phyloP scores from a whole-genome alignment of 2,329 filamentous ascomycete genomes.

The Colletotrichum navitas region DNA sequence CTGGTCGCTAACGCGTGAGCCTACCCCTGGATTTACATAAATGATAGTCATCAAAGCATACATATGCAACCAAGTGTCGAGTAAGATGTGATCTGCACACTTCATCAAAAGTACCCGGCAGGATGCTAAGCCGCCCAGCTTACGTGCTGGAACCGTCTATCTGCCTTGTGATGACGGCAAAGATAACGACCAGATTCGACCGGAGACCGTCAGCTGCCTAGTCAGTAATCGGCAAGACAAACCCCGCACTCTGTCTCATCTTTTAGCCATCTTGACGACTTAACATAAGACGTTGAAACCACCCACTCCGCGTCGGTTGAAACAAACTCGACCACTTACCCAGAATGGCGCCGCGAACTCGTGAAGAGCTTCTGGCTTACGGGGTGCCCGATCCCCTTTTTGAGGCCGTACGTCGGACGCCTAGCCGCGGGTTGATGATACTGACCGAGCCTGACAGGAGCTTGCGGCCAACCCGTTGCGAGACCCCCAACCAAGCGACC shows the following conservation, averaged over 20 bases:
- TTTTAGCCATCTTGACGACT: neutral
- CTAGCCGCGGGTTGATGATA: neutral
- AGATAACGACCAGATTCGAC: neutral
- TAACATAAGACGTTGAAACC: too few relatives aligned
- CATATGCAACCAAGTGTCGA: neutral
- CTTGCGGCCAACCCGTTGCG: slow-evolving; percentile 18
- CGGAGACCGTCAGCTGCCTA: neutral
- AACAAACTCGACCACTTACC: neutral
- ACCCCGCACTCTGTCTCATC: neutral
- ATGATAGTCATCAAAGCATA: neutral
- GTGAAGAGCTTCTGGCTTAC: slow-evolving; percentile 24
- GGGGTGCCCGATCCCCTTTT: slow-evolving; percentile 20
- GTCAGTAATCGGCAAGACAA: neutral
- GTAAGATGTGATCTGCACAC: neutral
- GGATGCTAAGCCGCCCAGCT: neutral
- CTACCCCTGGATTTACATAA: neutral
- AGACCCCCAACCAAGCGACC: slow-evolving; percentile 15
- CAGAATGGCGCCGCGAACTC: slow-evolving; percentile 11
- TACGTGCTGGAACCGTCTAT: neutral
- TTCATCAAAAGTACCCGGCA: neutral
- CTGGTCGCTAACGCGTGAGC: neutral
- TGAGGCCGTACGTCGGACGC: slow-evolving; percentile 14
- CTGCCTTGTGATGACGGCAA: neutral
- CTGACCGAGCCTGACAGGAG: slow-evolving; percentile 15
- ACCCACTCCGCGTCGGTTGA: too few relatives aligned